Conservation (phyloP, 768 basidiomycete genomes). For the Gymnopilus junonius region DNA sequence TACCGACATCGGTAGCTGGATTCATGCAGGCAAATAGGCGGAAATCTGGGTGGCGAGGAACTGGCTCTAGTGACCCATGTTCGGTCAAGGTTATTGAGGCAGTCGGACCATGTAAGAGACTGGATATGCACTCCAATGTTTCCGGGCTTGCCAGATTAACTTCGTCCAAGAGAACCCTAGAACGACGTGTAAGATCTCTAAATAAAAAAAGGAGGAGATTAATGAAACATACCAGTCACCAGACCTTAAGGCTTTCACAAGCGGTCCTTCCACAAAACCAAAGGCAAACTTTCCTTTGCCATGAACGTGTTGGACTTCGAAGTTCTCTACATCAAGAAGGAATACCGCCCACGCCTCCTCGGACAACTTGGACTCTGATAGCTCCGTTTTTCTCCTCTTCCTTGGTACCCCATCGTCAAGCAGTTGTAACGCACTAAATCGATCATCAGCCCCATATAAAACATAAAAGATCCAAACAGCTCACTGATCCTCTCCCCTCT, state of each 20-base stretch:
- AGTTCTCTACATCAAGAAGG: slow-evolving; percentile 69
- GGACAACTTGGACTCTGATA: slow-evolving; percentile 42
- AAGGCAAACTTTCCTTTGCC: slow-evolving; percentile 92
- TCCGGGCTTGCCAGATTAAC: slow-evolving; percentile 94
- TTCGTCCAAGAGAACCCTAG: slow-evolving; percentile 93
- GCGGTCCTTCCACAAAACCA: slow-evolving; percentile 92
- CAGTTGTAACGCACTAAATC: slow-evolving; percentile 8
- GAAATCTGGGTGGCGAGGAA: slow-evolving; percentile 93
- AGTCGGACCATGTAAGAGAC: slow-evolving; percentile 82
- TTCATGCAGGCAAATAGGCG: slow-evolving; percentile 99
- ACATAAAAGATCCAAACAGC: background rate
- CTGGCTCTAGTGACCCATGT: slow-evolving; percentile 86
- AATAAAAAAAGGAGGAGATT: background rate
- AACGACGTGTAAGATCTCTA: slow-evolving; percentile 2
- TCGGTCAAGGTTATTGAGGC: slow-evolving; percentile 94
- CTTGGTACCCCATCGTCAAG: slow-evolving; percentile 50
- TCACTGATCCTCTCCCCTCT: slow-evolving; percentile 31
- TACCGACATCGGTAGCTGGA: slow-evolving; percentile 97
- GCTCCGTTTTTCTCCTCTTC: slow-evolving; percentile 72
- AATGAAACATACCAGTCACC: slow-evolving; percentile 81
- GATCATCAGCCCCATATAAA: background rate
- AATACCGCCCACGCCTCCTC: slow-evolving; percentile 70
- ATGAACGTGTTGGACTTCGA: slow-evolving; percentile 88
- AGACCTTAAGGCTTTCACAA: slow-evolving; percentile 85
- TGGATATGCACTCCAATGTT: slow-evolving; percentile 90